A percentile compares a stretch with the other conserved stretches of the same genome.
phyloP scores from a whole-genome alignment of 106 monocot species.

The Phalaenopsis equestris region DNA sequence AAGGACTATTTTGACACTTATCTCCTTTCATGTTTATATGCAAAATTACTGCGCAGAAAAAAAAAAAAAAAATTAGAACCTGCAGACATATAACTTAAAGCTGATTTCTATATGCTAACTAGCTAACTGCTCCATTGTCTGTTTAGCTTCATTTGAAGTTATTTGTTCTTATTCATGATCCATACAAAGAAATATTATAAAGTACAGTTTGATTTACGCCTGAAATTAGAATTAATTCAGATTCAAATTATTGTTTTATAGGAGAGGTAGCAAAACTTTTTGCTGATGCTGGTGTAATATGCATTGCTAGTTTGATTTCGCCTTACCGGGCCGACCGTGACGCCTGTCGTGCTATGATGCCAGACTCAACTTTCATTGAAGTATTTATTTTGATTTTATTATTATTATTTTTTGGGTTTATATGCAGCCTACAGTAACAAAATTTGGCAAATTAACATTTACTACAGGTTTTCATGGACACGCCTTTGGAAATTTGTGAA shows the following conservation, averaged over 20 bases:
- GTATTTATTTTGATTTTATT: conserved; percentile 16
- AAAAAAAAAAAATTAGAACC: neutral
- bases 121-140: neutral
- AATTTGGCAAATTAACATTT: neutral
- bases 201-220: neutral
- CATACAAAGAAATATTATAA: neutral
- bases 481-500: conserved; percentile 81
- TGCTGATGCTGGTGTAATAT: conserved; percentile 92
- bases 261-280: conserved; percentile 95
- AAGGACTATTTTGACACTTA: too few relatives aligned
- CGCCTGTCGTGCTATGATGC: conserved; percentile 70
- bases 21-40: neutral
- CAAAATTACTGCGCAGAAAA: neutral
- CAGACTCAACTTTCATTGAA: conserved; percentile 69
- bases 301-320: conserved; percentile 92
- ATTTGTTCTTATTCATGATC: neutral
- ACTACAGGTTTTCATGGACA: conserved; percentile 73
- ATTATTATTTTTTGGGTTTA: neutral
- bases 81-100: neutral
- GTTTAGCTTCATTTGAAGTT: too few relatives aligned
- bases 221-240: neutral
- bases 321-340: conserved; percentile 85
- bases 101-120: neutral
- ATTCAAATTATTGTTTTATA: conserved; percentile 12
- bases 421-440: neutral